Evolutionary conservation across 2,329 filamentous ascomycete genomes (phyloP), one percentile per base, ranked within the genome.

Genomic region (Cladosporium velox): DNA sequence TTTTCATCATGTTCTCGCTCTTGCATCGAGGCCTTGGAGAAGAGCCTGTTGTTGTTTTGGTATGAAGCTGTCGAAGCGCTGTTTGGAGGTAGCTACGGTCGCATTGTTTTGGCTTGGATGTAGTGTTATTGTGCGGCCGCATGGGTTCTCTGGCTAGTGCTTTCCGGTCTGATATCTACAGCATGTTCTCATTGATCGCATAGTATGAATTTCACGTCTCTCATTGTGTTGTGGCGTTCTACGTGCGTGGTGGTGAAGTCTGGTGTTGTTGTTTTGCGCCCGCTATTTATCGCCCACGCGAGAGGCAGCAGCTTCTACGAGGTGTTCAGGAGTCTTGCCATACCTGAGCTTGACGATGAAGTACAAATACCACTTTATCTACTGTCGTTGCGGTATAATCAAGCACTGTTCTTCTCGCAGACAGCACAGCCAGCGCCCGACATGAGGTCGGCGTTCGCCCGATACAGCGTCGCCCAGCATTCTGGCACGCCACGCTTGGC

Each of bases 1-100:
- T 61, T 61, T 61, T 61, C 41, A 61, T 52, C 59, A 61, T 61
- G 59, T 24, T 61, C 59, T 61, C 35, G 59, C 59, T 32, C 15
- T 51, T 18, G 5, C 44, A 32, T 30, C 59, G 24, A 61, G 59
- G 44, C 11, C 30, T 61, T 61, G 59, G 59, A 61, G 59, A 52
- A 61, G 30, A 61, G 44, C 15, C 11, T 41, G 32, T 38, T 24
- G n/a, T 12, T 47, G 8, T 24, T 21, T 11, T 12, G 3, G n/a
- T 24, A 47, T 21, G 2, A 0, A 21, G n/a, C n/a, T 47, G 15
- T 44, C 1, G 15, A 4, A 2, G 18, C 2, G 7, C 7, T 10
- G 38, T n/a, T 8, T 8, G 7, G 18, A 21, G n/a, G 38, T n/a
- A 11, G 38, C 38, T 44, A 44, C 38, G 38, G 18, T 44, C 38